Conservation (phyloP, 176 grass and related monocot genomes). For the Aegilops umbellulata region DNA sequence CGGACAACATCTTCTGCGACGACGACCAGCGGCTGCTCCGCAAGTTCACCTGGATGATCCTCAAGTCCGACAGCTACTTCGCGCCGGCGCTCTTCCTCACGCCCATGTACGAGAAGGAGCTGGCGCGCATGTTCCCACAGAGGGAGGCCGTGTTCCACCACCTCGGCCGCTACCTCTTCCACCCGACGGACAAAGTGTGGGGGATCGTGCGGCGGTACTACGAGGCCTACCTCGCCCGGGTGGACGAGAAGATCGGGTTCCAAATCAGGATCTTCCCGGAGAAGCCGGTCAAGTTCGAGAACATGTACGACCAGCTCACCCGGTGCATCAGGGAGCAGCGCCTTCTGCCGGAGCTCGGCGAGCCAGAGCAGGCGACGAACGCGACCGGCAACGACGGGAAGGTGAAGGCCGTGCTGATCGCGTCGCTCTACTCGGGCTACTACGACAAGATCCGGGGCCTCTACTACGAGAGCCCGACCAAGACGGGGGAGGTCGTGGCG, state of each 20-base stretch:
- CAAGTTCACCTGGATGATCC: slow-evolving; percentile 85
- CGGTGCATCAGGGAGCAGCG: slow-evolving; percentile 61
- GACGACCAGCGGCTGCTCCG: slow-evolving; percentile 55
- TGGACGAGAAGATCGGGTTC: slow-evolving; percentile 78
- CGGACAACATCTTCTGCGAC: slow-evolving; percentile 75
- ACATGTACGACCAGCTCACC: slow-evolving; percentile 76
- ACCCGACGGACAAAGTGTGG: slow-evolving; percentile 69
- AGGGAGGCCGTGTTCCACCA: slow-evolving; percentile 74
- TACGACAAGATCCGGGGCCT: slow-evolving; percentile 76
- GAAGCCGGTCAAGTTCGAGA: slow-evolving; percentile 67
- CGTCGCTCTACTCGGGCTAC: slow-evolving; percentile 76
- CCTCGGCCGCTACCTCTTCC: slow-evolving; percentile 73
- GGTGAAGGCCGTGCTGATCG: slow-evolving; percentile 68
- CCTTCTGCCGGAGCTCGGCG: slow-evolving; percentile 59
- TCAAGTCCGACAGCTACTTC: slow-evolving; percentile 89
- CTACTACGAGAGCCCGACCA: slow-evolving; percentile 82
- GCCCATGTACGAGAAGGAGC: slow-evolving; percentile 56
- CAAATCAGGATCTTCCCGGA: slow-evolving; percentile 72
- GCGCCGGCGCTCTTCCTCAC: slow-evolving; percentile 74
- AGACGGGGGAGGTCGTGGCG: slow-evolving; percentile 57
- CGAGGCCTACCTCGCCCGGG: slow-evolving; percentile 61
- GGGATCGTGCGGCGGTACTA: slow-evolving; percentile 67
- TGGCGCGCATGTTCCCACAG: slow-evolving; percentile 53
- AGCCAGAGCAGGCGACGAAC: not conserved
- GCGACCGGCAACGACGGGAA: slow-evolving; percentile 23